Percentiles rank a stretch among this genome's conserved stretches.
Evolutionary conservation across 2,329 filamentous ascomycete species (phyloP).

Genomic region (Hortaea werneckii): DNA sequence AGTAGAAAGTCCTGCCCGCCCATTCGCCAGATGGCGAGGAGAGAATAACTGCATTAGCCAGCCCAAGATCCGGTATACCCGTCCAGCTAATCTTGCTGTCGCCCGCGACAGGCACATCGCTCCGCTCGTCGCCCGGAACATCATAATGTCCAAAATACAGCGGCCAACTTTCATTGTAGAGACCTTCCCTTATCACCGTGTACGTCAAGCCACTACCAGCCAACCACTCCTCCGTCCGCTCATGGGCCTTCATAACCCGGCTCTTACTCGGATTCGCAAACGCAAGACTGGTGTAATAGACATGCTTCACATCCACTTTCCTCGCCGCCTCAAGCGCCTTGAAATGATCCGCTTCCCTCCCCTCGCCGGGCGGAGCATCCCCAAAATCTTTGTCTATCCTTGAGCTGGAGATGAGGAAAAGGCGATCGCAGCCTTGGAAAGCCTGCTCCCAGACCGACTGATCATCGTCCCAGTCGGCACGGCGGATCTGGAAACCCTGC

Average conservation of each 20-base stretch:
- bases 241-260: slow-evolving; percentile 37
- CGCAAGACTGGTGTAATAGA: slow-evolving; percentile 38
- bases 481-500: slow-evolving; percentile 25
- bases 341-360: slow-evolving; percentile 36
- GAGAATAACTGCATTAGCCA: slow-evolving; percentile 33
- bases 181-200: slow-evolving; percentile 34
- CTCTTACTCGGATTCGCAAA: slow-evolving; percentile 33
- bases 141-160: slow-evolving; percentile 38
- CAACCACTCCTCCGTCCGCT: slow-evolving; percentile 35
- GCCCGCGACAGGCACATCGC: slow-evolving; percentile 29
- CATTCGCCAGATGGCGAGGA: slow-evolving; percentile 22
- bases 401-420: slow-evolving; percentile 38
- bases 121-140: slow-evolving; percentile 24
- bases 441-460: slow-evolving; percentile 24
- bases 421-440: slow-evolving; percentile 28
- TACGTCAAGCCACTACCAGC: slow-evolving; percentile 18
- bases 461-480: slow-evolving; percentile 30
- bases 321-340: slow-evolving; percentile 33
- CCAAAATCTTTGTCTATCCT: slow-evolving; percentile 36
- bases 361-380: slow-evolving; percentile 30
- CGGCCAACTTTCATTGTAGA: slow-evolving; percentile 40
- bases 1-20: slow-evolving; percentile 29
- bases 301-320: slow-evolving; percentile 31
- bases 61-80: slow-evolving; percentile 33
- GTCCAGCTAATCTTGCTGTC: slow-evolving; percentile 37